phyloP scores from a whole-genome alignment of 148 eudicot species.

The Amaranthus cruentus region DNA sequence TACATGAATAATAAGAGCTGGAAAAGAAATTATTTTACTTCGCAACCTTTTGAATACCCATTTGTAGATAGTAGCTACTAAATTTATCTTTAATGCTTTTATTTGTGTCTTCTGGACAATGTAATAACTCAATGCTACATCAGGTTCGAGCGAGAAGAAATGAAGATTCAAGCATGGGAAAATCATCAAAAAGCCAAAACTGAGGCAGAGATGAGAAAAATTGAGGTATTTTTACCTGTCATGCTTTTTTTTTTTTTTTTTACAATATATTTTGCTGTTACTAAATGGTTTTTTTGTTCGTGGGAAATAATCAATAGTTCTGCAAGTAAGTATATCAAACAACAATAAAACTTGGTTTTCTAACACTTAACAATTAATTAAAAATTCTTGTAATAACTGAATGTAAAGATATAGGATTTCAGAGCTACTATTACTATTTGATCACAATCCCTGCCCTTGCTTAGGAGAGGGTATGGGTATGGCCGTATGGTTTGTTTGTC shows the following conservation, averaged over 20 bases:
- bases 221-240: conserved; percentile 34
- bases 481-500: no score
- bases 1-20: no score
- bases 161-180: conserved; percentile 75
- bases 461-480: no score
- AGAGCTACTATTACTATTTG: no score
- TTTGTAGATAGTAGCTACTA: not conserved
- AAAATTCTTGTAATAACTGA: no score
- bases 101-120: not conserved
- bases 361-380: no score
- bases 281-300: not conserved
- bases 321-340: no score
- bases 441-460: no score
- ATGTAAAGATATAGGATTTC: no score
- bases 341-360: no score
- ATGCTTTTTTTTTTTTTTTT: not conserved
- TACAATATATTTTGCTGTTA: not conserved
- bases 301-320: not conserved
- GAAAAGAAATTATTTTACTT: no score
- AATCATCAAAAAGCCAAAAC: conserved; percentile 61
- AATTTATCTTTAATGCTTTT: not conserved
- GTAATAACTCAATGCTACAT: not conserved
- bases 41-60: no score
- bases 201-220: conserved; percentile 62
- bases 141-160: conserved; percentile 69